These are phyloP conservation scores for Sporothrix humicola DNA, from an alignment of 2,329 filamentous ascomycete species.

Conservation along the genomic window DNA sequence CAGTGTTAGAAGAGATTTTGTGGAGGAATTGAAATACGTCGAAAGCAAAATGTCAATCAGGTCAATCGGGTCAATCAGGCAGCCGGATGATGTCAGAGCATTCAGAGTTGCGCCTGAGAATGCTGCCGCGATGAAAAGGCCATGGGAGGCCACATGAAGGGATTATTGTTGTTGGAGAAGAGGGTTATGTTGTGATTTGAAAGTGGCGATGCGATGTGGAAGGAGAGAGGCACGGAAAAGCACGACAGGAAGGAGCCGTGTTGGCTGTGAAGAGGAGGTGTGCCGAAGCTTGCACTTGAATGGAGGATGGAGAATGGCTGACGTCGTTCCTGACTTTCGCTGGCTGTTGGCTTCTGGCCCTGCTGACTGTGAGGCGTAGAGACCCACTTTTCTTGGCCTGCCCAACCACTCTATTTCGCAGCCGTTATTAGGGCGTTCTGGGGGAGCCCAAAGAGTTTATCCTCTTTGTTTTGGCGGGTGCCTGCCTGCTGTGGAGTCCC, in stretches of 20 bases:
- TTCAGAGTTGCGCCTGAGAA: conserved; percentile 26
- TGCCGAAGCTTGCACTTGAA: conserved; percentile 11
- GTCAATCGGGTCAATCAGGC: not conserved
- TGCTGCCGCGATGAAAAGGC: not conserved
- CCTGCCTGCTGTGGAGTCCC: conserved; percentile 1
- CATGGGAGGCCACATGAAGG: conserved; percentile 27
- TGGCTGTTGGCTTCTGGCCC: conserved; percentile 9
- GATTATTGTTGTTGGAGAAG: not conserved
- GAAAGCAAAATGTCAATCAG: no score
- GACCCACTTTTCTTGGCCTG: conserved; percentile 12
- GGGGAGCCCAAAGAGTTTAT: not conserved
- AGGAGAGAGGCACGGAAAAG: not conserved
- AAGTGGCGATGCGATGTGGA: not conserved
- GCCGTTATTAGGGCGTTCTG: not conserved
- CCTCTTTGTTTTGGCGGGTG: conserved; percentile 4
- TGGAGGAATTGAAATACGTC: no score
- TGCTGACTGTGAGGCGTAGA: conserved; percentile 3
- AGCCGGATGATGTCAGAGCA: not conserved
- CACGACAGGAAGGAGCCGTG: not conserved
- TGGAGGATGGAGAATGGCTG: conserved; percentile 18
- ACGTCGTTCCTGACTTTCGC: conserved; percentile 27
- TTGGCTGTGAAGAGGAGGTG: not conserved
- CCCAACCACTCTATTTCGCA: conserved; percentile 7
- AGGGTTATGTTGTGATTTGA: not conserved
- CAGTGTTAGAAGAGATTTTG: not conserved